phyloP scores from a whole-genome alignment of 2,329 filamentous ascomycete genomes.

The Ceratocystis cubensis region DNA sequence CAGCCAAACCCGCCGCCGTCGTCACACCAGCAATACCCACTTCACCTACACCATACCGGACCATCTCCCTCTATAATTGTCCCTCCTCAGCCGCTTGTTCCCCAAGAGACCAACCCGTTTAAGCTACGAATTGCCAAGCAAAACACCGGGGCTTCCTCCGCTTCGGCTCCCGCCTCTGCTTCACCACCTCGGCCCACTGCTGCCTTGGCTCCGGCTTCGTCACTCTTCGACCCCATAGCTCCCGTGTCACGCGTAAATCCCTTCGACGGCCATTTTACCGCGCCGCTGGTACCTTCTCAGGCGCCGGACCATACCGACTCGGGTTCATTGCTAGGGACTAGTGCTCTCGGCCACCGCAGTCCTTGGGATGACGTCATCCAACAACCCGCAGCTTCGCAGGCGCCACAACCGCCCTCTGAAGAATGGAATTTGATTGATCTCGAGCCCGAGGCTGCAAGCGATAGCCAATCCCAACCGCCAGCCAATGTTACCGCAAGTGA shows the following conservation, averaged over 20 bases:
- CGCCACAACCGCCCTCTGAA: slow-evolving; percentile 26
- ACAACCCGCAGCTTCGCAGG: background rate
- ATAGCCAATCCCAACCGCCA: background rate
- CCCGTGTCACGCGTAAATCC: background rate
- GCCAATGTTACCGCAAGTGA: background rate
- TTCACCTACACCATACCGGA: background rate
- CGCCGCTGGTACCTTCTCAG: background rate
- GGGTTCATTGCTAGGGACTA: slow-evolving; percentile 17
- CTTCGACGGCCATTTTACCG: background rate
- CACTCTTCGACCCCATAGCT: background rate
- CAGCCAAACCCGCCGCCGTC: background rate
- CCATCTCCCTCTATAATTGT: background rate
- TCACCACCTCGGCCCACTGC: background rate
- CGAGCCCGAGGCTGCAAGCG: background rate
- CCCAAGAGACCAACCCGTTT: slow-evolving; percentile 15
- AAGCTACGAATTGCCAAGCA: slow-evolving; percentile 8
- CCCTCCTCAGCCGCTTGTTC: background rate
- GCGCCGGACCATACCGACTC: background rate
- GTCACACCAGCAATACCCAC: background rate
- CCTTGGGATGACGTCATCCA: slow-evolving; percentile 15
- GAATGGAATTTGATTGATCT: slow-evolving; percentile 42
- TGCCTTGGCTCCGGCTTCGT: background rate
- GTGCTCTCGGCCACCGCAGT: background rate
- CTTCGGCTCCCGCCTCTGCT: background rate
- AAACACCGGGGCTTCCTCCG: slow-evolving; percentile 2